Conservation (phyloP, 805 yeast species). For the Saccharomycopsis synnaedendra region DNA sequence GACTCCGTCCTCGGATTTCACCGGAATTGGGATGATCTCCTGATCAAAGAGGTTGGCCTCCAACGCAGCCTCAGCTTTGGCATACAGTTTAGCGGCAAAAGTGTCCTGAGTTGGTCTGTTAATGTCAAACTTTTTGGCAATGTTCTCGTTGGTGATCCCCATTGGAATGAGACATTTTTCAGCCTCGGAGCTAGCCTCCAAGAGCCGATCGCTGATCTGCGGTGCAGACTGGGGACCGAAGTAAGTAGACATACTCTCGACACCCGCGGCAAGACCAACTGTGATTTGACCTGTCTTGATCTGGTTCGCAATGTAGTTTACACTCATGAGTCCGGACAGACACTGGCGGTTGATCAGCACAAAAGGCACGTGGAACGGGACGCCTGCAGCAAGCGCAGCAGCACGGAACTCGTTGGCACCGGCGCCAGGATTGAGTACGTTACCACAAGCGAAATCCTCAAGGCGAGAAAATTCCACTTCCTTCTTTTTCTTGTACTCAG, state of each 20-base stretch:
- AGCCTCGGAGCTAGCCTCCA: conserved; percentile 31
- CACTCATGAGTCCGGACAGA: conserved; percentile 87
- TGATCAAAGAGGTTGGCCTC: conserved; percentile 65
- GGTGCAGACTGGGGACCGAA: conserved; percentile 76
- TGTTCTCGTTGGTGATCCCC: conserved; percentile 94
- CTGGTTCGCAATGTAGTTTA: conserved; percentile 82
- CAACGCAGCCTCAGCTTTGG: conserved; percentile 73
- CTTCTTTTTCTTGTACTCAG: conserved; percentile 44
- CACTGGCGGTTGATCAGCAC: conserved; percentile 88
- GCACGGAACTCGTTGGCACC: conserved; percentile 95
- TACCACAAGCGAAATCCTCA: conserved; percentile 84
- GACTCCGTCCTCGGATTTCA: conserved; percentile 29
- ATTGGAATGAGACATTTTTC: conserved; percentile 81
- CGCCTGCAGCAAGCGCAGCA: conserved; percentile 82
- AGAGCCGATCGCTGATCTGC: conserved; percentile 39
- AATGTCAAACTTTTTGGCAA: conserved; percentile 55
- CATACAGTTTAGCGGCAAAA: conserved; percentile 80
- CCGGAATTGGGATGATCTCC: conserved; percentile 76
- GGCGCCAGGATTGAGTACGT: conserved; percentile 84
- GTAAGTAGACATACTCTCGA: conserved; percentile 85
- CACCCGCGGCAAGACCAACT: conserved; percentile 87
- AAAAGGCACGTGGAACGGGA: conserved; percentile 72
- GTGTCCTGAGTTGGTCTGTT: conserved; percentile 69
- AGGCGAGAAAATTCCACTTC: conserved; percentile 44
- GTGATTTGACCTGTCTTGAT: conserved; percentile 81